Evolutionary conservation across 192 early-diverging fungal species (phyloP).

Genomic region (Backusella australiensis): DNA sequence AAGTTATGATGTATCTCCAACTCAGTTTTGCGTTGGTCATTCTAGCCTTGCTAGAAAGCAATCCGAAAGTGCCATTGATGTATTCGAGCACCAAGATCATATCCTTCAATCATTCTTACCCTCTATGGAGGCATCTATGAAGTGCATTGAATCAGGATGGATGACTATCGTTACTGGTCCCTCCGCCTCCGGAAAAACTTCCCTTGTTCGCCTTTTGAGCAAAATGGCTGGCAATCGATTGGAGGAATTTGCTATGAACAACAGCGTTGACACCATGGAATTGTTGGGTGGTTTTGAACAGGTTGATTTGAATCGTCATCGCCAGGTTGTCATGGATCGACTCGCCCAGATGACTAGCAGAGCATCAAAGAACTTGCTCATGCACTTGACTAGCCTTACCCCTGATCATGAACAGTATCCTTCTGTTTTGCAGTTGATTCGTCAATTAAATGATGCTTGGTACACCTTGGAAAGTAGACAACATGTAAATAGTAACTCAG

Average conservation of each 20-base stretch:
- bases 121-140: constrained; percentile 75
- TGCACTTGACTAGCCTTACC: constrained; percentile 4
- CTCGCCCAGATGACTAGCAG: constrained; percentile 17
- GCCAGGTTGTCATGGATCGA: constrained; percentile 35
- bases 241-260: constrained; percentile 95
- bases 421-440: constrained; percentile 22
- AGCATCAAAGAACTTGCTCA: constrained; percentile 21
- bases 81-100: constrained; percentile 52
- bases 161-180: constrained; percentile 90
- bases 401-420: constrained; percentile 1
- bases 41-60: constrained; percentile 53
- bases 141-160: constrained; percentile 87
- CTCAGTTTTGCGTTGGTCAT: constrained; percentile 58
- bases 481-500: constrained; percentile 17
- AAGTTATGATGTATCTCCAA: constrained; percentile 50
- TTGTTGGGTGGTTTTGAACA: constrained; percentile 98
- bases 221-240: constrained; percentile 78
- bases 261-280: constrained; percentile 91
- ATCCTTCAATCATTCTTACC: constrained; percentile 64
- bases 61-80: constrained; percentile 25
- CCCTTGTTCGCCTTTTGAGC: constrained; percentile 80
- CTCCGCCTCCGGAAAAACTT: constrained; percentile 85
- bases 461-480: constrained; percentile 35
- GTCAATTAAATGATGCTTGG: constrained; percentile 36
- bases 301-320: constrained; percentile 78